Evolutionary conservation across 345 rosid species (phyloP).

Genomic region (Brassica rapa): DNA sequence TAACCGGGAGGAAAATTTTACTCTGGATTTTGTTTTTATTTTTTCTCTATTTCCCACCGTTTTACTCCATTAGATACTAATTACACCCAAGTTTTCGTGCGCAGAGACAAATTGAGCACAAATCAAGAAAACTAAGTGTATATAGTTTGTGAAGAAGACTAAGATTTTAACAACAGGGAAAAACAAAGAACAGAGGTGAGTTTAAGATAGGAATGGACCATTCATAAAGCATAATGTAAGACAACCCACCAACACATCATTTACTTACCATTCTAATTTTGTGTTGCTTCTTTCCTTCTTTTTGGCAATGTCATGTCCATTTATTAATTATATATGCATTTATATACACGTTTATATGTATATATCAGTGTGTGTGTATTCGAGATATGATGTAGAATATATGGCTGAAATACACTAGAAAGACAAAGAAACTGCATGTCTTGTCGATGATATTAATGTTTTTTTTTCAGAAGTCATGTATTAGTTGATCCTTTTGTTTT

Average conservation of each 20-base stretch:
- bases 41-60: no score
- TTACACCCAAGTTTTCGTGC: neutral
- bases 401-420: slow-evolving; percentile 28
- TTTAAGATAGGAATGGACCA: slow-evolving; percentile 34
- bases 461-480: slow-evolving; percentile 28
- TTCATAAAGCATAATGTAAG: slow-evolving; percentile 34
- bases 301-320: slow-evolving; percentile 30
- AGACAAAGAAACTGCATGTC: slow-evolving; percentile 34
- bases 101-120: neutral
- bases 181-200: neutral
- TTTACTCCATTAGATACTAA: no score
- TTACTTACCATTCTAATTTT: slow-evolving; percentile 20
- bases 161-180: neutral
- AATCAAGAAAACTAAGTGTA: slow-evolving; percentile 8
- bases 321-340: slow-evolving; percentile 1
- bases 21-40: no score
- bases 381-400: slow-evolving; percentile 29
- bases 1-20: no score
- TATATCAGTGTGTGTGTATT: slow-evolving; percentile 14
- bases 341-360: slow-evolving; percentile 12
- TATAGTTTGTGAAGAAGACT: slow-evolving; percentile 8
- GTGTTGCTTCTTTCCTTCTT: slow-evolving; percentile 36
- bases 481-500: slow-evolving; percentile 31
- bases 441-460: slow-evolving; percentile 28
- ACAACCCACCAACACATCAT: slow-evolving; percentile 37